These are phyloP conservation scores for Nematocida sp. DNA, from an alignment of 371 early-diverging fungal species.

Conservation along the genomic window DNA sequence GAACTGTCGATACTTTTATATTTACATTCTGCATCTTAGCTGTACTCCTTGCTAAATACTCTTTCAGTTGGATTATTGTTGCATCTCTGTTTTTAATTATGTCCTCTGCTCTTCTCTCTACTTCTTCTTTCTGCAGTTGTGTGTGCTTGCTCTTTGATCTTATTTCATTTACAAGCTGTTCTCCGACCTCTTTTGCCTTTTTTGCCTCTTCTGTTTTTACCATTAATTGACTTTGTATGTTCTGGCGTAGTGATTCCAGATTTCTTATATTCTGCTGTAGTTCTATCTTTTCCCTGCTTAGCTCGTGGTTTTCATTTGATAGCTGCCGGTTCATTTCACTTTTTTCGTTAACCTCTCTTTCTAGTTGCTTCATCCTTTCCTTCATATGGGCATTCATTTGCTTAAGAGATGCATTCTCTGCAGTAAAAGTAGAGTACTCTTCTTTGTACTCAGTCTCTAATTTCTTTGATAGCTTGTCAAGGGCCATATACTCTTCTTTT, in stretches of 20 bases:
- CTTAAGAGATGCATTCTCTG: neutral
- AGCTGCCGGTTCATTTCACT: neutral
- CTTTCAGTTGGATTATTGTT: constrained; percentile 10
- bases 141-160: constrained; percentile 22
- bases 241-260: neutral
- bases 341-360: neutral
- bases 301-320: neutral
- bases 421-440: neutral
- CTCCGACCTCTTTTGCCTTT: constrained; percentile 24
- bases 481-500: constrained; percentile 35
- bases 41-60: neutral
- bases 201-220: constrained; percentile 1
- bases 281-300: neutral
- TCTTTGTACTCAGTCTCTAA: constrained; percentile 44
- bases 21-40: neutral
- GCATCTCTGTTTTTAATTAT: constrained; percentile 28
- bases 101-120: constrained; percentile 37
- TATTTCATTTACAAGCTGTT: constrained; percentile 26
- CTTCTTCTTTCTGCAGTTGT: constrained; percentile 5
- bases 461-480: constrained; percentile 17
- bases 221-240: neutral
- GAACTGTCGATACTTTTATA: neutral
- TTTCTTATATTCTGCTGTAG: neutral
- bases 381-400: neutral
- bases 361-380: neutral